A percentile compares a stretch with the other conserved stretches of the same genome.
Conservation (phyloP, 805 yeast species). For the Cyberlindnera maclurae region DNA sequence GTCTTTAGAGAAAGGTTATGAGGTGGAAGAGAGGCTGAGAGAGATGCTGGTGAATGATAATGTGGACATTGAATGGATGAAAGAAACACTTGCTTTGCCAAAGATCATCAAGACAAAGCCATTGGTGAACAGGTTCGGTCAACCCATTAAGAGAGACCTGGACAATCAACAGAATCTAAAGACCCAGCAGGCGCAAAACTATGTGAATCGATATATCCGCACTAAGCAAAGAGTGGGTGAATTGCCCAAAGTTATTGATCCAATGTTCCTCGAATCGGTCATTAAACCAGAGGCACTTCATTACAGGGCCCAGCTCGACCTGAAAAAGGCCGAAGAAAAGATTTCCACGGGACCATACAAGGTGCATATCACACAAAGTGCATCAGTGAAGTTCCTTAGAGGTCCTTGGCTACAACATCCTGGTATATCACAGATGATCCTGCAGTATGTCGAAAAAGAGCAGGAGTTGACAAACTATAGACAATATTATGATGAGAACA, state of each 20-base stretch:
- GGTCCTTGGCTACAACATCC: conserved; percentile 17
- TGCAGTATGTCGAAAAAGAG: conserved; percentile 6
- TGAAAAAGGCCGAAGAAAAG: conserved; percentile 3
- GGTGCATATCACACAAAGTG: conserved; percentile 9
- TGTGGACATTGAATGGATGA: background rate
- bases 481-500: conserved; percentile 6
- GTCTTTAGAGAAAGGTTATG: conserved; percentile 8
- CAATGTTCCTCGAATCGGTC: conserved; percentile 6
- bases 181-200: conserved; percentile 11
- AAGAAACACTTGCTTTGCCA: background rate
- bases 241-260: conserved; percentile 17
- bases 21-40: conserved; percentile 12
- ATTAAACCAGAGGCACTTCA: conserved; percentile 19
- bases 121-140: conserved; percentile 7
- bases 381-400: conserved; percentile 13
- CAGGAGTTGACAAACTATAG: conserved; percentile 11
- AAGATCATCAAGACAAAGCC: background rate
- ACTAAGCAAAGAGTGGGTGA: conserved; percentile 8
- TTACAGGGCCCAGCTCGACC: conserved; percentile 11
- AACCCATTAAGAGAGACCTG: conserved; percentile 16
- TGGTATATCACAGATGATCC: conserved; percentile 11
- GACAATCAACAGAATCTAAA: conserved; percentile 14
- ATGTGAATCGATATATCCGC: conserved; percentile 12
- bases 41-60: conserved; percentile 1
- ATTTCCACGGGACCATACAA: conserved; percentile 15